Evolutionary conservation across 1,284 basidiomycete species (phyloP), one percentile per base, ranked within the genome.

Genomic region (Sparassis latifolia): DNA sequence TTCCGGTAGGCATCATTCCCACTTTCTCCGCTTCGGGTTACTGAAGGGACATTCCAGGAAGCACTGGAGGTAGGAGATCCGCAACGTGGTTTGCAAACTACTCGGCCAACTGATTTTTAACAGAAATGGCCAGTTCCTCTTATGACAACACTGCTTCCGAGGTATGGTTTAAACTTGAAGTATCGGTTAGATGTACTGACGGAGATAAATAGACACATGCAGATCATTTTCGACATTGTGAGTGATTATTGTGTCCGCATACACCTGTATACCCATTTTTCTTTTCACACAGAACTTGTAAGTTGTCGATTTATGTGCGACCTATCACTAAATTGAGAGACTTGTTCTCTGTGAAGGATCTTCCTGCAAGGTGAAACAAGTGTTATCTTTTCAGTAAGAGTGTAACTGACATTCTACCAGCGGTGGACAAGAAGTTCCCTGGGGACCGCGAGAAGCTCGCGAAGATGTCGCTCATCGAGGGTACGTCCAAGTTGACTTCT

Each of bases 401-500:
- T 37, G 7, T 6, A 37, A 37, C 12, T 37, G 7, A 7, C 7
- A 37, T 47, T 66, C 62, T 56, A 69, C 29, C 58, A 87, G 79
- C 86, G 35, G 92, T 97, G 33, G 91, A 93, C 67, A 85, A 82
- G 70, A 84, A 85, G 69, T 97, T 84, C 79, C 94, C 94, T 1
- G 86, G 82, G 1, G 91, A 94, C 62, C 75, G 80, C 41, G 91
- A 92, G 2, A 78, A 81, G 53, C 74, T 96, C 44, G 75, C 75
- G 30, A 77, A 92, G 51, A 94, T 97, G 91, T 90, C 86, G 2
- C 74, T 97, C 61, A 94, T 97, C 58, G 89, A 96, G 71, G 89
- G 87, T 80, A 57, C 43, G 60, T 48, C 37, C 30, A 27, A n/a
- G 29, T 35, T 33, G 37, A 10, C 29, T 35, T 28, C 4, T 39